phyloP scores from a whole-genome alignment of 164 flowering plant species.

The Chloranthus sessilifolius region DNA sequence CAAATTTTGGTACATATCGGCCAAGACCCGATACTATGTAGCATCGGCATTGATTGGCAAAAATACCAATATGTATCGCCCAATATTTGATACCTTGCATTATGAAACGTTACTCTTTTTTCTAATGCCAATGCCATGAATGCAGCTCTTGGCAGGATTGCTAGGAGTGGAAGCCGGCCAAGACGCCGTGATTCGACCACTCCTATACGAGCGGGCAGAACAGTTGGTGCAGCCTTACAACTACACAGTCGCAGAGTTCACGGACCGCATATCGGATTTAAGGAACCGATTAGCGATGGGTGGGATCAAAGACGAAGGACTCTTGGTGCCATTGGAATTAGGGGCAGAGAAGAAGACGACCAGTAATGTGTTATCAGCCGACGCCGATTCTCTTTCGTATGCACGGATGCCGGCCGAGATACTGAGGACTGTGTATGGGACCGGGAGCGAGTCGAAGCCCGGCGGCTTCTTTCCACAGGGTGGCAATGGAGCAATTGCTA shows the following conservation, averaged over 20 bases:
- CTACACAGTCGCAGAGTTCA: slow-evolving; percentile 50
- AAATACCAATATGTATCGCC: no score
- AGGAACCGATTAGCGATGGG: slow-evolving; percentile 37
- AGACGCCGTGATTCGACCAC: slow-evolving; percentile 46
- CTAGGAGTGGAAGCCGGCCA: slow-evolving; percentile 69
- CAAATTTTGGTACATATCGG: no score
- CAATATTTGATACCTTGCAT: no score
- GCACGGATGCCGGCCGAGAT: slow-evolving; percentile 45
- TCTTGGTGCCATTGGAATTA: slow-evolving; percentile 30
- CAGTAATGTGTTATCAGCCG: slow-evolving; percentile 38
- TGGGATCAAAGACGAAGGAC: slow-evolving; percentile 63
- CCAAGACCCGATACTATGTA: no score
- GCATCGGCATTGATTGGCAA: no score
- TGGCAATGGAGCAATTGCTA: slow-evolving; percentile 46
- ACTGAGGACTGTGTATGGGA: slow-evolving; percentile 44
- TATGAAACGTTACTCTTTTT: no score
- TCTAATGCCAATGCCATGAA: no score
- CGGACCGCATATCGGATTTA: slow-evolving; percentile 29
- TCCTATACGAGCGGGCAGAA: slow-evolving; percentile 35
- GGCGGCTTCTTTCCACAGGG: slow-evolving; percentile 53
- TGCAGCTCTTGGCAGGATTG: slow-evolving; percentile 51
- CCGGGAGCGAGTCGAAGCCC: slow-evolving; percentile 35
- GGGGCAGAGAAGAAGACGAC: slow-evolving; percentile 40
- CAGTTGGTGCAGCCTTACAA: slow-evolving; percentile 38
- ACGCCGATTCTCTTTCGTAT: slow-evolving; percentile 34